Conservation (phyloP, 768 basidiomycete species). For the Lanmaoa rubissima region DNA sequence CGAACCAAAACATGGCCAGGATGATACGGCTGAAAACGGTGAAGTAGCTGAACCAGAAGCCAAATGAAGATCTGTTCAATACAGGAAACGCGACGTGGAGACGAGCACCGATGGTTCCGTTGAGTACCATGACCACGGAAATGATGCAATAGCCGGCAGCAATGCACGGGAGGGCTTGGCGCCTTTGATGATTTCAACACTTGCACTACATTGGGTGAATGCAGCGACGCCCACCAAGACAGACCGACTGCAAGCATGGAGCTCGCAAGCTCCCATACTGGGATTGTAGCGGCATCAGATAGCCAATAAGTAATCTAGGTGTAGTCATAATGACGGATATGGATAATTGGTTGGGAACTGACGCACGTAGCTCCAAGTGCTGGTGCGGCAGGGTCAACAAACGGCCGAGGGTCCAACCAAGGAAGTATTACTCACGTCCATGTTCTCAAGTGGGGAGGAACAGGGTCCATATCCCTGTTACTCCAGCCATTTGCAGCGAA, state of each 20-base stretch:
- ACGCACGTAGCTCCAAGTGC: constrained; percentile 64
- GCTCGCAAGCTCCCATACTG: constrained; percentile 46
- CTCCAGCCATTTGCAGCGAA: constrained; percentile 57
- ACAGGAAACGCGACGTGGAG: constrained; percentile 76
- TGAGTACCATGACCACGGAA: constrained; percentile 70
- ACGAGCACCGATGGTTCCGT: constrained; percentile 78
- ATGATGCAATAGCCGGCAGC: constrained; percentile 73
- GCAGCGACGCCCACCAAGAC: constrained; percentile 50
- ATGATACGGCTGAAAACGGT: constrained; percentile 75
- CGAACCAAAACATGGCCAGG: constrained; percentile 83
- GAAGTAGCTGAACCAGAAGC: constrained; percentile 90
- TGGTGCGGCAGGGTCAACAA: constrained; percentile 2
- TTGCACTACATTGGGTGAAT: not conserved
- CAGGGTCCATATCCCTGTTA: constrained; percentile 79
- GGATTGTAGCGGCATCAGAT: constrained; percentile 26
- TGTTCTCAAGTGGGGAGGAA: constrained; percentile 56
- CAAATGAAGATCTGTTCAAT: constrained; percentile 80
- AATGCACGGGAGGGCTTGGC: constrained; percentile 67
- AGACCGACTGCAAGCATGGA: constrained; percentile 77
- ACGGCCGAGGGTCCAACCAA: not conserved
- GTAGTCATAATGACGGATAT: not conserved
- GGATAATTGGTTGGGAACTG: constrained; percentile 43
- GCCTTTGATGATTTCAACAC: constrained; percentile 38
- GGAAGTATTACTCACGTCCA: constrained; percentile 45
- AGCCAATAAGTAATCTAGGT: constrained; percentile 26